phyloP scores from a whole-genome alignment of 148 eudicot species.

The Fagopyrum tataricum region DNA sequence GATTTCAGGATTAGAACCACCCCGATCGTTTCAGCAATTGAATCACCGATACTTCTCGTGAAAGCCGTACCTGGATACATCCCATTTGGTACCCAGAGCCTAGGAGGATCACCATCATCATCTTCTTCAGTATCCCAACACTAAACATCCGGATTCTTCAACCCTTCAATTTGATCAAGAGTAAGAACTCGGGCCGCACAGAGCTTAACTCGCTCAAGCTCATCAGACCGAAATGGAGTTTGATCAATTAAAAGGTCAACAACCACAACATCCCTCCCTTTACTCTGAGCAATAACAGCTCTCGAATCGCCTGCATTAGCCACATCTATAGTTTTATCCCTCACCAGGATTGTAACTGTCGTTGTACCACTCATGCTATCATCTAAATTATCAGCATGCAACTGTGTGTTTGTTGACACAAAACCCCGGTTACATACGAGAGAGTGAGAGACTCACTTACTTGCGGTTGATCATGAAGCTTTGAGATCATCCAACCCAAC shows the following conservation, averaged over 20 bases:
- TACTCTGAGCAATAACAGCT: constrained; percentile 84
- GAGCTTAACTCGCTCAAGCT: constrained; percentile 79
- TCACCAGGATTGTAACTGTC: constrained; percentile 75
- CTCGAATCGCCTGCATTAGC: constrained; percentile 96
- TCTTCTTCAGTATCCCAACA: constrained; percentile 98
- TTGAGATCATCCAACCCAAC: constrained; percentile 12
- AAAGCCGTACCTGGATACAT: constrained; percentile 99
- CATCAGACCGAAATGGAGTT: constrained; percentile 85
- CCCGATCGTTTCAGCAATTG: constrained; percentile 91
- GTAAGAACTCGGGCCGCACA: constrained; percentile 97
- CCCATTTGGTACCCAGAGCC: constrained; percentile 93
- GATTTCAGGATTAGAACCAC: constrained; percentile 90
- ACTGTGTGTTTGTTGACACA: constrained; percentile 69
- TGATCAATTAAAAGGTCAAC: constrained; percentile 87
- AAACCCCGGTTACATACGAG: too few species aligned
- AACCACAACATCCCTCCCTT: constrained; percentile 71
- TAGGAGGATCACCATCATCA: constrained; percentile 99
- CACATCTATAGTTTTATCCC: constrained; percentile 71
- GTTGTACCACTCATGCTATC: constrained; percentile 99
- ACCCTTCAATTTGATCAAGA: constrained; percentile 98
- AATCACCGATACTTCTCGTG: constrained; percentile 93
- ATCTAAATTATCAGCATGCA: constrained; percentile 78
- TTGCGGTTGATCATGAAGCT: constrained; percentile 10
- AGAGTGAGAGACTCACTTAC: too few species aligned
- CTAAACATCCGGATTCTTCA: constrained; percentile 80